Conservation (phyloP, 805 yeast genomes). For the Metschnikowia similis region DNA sequence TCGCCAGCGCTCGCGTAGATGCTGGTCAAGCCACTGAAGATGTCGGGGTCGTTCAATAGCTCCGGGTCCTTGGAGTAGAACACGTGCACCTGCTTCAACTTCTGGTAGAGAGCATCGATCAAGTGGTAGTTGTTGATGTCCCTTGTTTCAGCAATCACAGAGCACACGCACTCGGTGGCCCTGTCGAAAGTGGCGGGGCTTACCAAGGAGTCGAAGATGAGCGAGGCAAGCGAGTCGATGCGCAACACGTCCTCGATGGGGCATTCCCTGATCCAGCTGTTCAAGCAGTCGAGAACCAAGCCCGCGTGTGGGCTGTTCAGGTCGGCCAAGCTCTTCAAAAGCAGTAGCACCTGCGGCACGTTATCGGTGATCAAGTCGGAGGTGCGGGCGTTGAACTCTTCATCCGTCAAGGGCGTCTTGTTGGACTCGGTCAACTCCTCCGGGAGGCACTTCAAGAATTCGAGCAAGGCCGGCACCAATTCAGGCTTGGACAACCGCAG, state of each 20-base stretch:
- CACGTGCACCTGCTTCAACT: conserved; percentile 59
- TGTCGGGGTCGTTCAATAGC: conserved; percentile 56
- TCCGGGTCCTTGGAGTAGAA: conserved; percentile 26
- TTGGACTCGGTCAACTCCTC: conserved; percentile 82
- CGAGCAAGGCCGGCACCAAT: conserved; percentile 52
- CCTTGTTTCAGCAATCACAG: conserved; percentile 75
- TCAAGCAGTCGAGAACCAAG: conserved; percentile 66
- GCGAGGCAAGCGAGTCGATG: conserved; percentile 57
- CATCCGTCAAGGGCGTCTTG: conserved; percentile 74
- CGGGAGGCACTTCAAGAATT: conserved; percentile 82
- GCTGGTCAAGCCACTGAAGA: conserved; percentile 65
- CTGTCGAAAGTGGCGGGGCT: conserved; percentile 73
- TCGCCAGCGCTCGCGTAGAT: conserved; percentile 91
- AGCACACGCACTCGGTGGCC: conserved; percentile 80
- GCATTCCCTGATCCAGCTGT: conserved; percentile 88
- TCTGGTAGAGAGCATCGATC: conserved; percentile 63
- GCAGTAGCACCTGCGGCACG: conserved; percentile 61
- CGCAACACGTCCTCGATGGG: conserved; percentile 67
- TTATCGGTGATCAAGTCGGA: conserved; percentile 59
- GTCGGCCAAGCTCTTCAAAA: conserved; percentile 49
- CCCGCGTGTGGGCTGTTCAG: conserved; percentile 20
- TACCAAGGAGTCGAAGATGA: conserved; percentile 59
- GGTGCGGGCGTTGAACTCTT: conserved; percentile 67
- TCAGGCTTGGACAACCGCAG: conserved; percentile 38
- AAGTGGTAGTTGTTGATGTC: conserved; percentile 64